Conservation (phyloP, 306 rosid genomes). For the Vicia sativa region DNA sequence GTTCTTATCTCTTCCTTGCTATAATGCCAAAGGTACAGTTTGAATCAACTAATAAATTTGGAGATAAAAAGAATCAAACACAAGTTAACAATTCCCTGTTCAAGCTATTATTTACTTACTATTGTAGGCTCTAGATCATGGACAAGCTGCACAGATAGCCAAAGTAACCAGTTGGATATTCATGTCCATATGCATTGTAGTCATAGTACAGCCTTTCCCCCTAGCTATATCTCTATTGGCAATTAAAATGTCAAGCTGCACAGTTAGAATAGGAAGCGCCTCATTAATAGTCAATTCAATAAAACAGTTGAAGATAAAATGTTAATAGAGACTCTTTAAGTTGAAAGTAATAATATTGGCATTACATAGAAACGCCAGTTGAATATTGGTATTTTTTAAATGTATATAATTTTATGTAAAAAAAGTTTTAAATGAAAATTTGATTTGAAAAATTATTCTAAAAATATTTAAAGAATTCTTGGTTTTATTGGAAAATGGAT, state of each 20-base stretch:
- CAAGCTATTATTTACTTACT: not conserved
- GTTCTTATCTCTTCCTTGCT: not conserved
- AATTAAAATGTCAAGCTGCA: slow-evolving; percentile 34
- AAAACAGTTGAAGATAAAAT: slow-evolving; percentile 22
- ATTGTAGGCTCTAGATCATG: not conserved
- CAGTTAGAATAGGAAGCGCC: not conserved
- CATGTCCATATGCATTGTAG: slow-evolving; percentile 84
- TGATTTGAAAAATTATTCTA: too few relatives aligned
- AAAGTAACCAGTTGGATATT: slow-evolving; percentile 88
- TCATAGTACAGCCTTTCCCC: slow-evolving; percentile 95
- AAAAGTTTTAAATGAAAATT: too few relatives aligned
- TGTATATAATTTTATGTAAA: not conserved
- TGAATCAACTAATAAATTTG: not conserved
- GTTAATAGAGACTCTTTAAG: not conserved
- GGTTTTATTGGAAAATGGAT: too few relatives aligned
- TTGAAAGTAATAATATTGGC: not conserved
- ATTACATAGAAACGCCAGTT: not conserved
- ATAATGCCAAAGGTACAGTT: not conserved
- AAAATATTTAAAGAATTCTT: too few relatives aligned
- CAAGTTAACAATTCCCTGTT: not conserved
- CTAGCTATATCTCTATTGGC: slow-evolving; percentile 82
- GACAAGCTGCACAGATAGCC: slow-evolving; percentile 41
- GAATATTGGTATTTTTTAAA: not conserved
- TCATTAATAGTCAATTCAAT: slow-evolving; percentile 19
- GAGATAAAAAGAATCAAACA: not conserved